Evolutionary conservation across 225 moss, liverwort and hornwort species (phyloP), one percentile per base, ranked within the genome.

Genomic region (Polytrichum formosum): DNA sequence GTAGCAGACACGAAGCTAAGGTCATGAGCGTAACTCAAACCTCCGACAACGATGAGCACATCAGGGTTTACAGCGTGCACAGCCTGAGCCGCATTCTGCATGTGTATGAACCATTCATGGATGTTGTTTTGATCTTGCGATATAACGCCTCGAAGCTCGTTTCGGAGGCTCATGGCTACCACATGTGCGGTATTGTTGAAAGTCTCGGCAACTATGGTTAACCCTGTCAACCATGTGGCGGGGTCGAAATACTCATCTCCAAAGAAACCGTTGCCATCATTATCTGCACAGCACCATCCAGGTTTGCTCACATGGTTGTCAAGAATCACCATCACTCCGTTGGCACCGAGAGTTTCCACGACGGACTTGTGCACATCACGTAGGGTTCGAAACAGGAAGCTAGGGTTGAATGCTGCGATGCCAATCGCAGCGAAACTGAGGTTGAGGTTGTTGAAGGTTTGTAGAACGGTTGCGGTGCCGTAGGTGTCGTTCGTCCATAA

Each of bases 241-340:
- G 77, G 78, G 29, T 90, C 77, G 71, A 92, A 92, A 26, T 76
- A 84, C 29, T 18, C 35, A 74, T 92, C 90, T 53, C 87, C 92
- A 77, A 82, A 92, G 70, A 84, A 90, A 1, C 90, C 92, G 56
- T 90, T 90, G 8, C 90, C 92, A 54, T 92, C 90, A 25, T 66
- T 25, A 26, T 53, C 5, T 5, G 31, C 28, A 65, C 92, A 92
- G 72, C 90, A 92, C 90, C 90, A 86, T 35, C 78, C 55, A 1
- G 92, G 90, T 68, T 84, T 83, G 68, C 88, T 88, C 62, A 92
- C 80, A 30, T 92, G 90, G 61, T 90, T 92, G 55, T 90, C 92
- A 16, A 92, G 70, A 16, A 90, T 77, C 64, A 92, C 88, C 77
- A 88, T 84, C 54, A 92, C 19, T 0, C 21, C 31, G 18, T 68